phyloP scores from a whole-genome alignment of 2,329 filamentous ascomycete genomes.

The Graphilbum sp. region DNA sequence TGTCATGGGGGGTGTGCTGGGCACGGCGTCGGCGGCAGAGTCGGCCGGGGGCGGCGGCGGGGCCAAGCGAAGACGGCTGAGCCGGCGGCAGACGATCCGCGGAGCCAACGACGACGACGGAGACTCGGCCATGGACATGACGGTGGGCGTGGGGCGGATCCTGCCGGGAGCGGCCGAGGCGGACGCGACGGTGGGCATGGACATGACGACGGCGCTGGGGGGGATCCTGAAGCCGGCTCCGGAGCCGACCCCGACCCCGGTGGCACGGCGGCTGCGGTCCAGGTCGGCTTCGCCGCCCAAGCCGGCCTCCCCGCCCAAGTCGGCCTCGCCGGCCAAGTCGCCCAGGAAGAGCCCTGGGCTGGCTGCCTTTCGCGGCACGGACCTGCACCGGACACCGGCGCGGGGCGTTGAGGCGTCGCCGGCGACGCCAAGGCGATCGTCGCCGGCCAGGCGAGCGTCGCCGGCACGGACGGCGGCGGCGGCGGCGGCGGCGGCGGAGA shows the following conservation, averaged over 20 bases:
- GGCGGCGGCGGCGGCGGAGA: slow-evolving; percentile 4
- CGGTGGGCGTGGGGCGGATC: slow-evolving; percentile 38
- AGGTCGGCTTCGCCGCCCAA: slow-evolving; percentile 1
- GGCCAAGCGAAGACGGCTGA: slow-evolving; percentile 8
- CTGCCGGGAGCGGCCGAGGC: slow-evolving; percentile 18
- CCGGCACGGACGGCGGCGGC: not conserved
- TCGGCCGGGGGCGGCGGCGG: too few species aligned
- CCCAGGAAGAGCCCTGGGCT: slow-evolving; percentile 37
- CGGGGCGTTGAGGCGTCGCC: slow-evolving; percentile 11
- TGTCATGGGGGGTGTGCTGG: slow-evolving; percentile 40
- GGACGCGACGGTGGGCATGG: slow-evolving; percentile 25
- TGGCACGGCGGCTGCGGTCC: too few species aligned
- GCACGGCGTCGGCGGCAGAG: slow-evolving; percentile 1
- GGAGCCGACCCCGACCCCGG: too few species aligned
- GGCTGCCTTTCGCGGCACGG: slow-evolving; percentile 33
- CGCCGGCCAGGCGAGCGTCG: not conserved
- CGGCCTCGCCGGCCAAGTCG: not conserved
- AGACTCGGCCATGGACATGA: slow-evolving; percentile 40
- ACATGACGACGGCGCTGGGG: slow-evolving; percentile 48
- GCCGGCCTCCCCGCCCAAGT: not conserved
- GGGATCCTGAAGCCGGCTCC: slow-evolving; percentile 35
- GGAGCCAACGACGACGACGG: slow-evolving; percentile 10
- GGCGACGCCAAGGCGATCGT: not conserved
- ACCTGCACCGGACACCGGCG: slow-evolving; percentile 30
- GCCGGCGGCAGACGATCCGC: slow-evolving; percentile 11